phyloP scores from a whole-genome alignment of 2,329 filamentous ascomycete genomes.

The Beauveria australis region DNA sequence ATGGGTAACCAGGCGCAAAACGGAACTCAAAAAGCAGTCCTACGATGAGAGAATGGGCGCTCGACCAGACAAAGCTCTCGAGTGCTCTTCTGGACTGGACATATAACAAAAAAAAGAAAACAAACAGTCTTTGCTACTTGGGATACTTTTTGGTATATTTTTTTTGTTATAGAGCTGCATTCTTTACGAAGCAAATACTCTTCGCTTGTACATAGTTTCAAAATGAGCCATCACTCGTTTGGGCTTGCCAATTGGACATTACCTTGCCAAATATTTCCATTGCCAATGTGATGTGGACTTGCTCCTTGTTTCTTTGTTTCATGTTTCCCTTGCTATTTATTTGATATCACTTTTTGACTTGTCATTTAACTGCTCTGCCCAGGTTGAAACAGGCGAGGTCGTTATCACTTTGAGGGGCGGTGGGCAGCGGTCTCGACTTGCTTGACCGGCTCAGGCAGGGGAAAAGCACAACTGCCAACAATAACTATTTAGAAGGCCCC shows the following conservation, averaged over 20 bases:
- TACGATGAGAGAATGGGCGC: background rate
- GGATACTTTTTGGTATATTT: background rate
- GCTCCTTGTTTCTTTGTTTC: no score
- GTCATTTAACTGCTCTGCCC: no score
- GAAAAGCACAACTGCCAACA: no score
- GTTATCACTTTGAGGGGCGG: no score
- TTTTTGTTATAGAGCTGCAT: constrained; percentile 1
- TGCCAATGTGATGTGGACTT: no score
- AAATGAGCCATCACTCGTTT: background rate
- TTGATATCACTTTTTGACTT: no score
- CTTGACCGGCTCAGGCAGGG: no score
- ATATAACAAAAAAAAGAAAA: background rate
- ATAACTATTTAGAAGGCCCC: no score
- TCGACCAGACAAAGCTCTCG: background rate
- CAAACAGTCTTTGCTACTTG: background rate
- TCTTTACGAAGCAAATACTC: background rate
- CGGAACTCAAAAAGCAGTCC: background rate
- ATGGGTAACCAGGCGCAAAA: constrained; percentile 1
- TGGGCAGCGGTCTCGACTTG: no score
- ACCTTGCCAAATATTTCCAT: background rate
- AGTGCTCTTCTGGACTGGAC: background rate
- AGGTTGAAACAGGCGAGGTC: no score
- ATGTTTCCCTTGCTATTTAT: no score
- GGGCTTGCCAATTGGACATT: background rate
- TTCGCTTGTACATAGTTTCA: background rate